Evolutionary conservation across 2,329 filamentous ascomycete genomes (phyloP), one percentile per base, ranked within the genome.

Genomic region (Monilinia polystroma): DNA sequence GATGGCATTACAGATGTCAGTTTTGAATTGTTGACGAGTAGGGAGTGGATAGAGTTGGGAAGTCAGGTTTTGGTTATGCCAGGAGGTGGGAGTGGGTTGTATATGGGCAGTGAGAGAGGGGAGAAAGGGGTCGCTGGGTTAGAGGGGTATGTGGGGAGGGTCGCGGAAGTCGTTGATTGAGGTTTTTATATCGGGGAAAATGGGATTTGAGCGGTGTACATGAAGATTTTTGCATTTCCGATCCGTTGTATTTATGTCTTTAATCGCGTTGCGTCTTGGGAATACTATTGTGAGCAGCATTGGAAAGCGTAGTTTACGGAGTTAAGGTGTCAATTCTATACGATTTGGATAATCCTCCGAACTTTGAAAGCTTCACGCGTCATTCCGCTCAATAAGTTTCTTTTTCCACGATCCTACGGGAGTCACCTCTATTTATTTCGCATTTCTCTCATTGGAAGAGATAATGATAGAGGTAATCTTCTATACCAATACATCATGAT

Each of bases 1-100:
- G 73, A 75, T 68, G 75, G 75, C 20, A 70, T 74, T 16, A 77
- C 81, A 23, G 76, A 89, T 63, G 85, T 92, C 51, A 85, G 84
- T 1, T 81, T 94, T 67, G 88, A 91, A 71, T 83, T 93, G 59
- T 80, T 92, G 29, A 85, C 85, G 10, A 86, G 84, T 49, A 84
- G 87, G 64, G 90, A 93, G 76, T 93, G 89, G 84, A 84, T 93
- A 63, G 88, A 92, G 76, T 76, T 89, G 60, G 90, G 88, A 3
- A 88, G 88, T 51, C 86, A 85, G 68, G 86, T 92, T 35, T 80
- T 93, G 57, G 80, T 93, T 14, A 82, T 93, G 76, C 90, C 91
- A 70, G 90, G 90, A 3, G 87, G 88, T 20, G 87, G 86, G 54
- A 86, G 86, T 63, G 88, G 81, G 0, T 71, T 84, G 23, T 81